phyloP scores from a whole-genome alignment of 2,329 filamentous ascomycete genomes.

The Daldinia sp. region DNA sequence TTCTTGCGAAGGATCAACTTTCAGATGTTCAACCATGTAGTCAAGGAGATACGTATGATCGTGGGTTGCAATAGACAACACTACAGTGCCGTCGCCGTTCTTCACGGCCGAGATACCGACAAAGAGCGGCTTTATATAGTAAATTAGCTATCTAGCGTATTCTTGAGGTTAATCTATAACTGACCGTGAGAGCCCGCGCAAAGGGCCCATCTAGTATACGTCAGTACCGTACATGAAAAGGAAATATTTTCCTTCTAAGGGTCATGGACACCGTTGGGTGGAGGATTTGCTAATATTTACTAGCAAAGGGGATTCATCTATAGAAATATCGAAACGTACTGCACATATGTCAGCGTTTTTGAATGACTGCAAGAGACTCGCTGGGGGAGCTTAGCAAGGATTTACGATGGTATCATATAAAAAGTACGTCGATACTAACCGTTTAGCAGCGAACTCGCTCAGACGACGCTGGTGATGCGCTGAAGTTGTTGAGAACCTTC shows the following conservation, averaged over 20 bases:
- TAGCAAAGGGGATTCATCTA: neutral
- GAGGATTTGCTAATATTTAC: neutral
- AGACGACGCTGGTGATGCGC: slow-evolving; percentile 34
- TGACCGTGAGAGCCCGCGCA: slow-evolving; percentile 57
- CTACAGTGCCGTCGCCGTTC: slow-evolving; percentile 59
- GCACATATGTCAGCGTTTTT: slow-evolving; percentile 5
- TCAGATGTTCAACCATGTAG: slow-evolving; percentile 70
- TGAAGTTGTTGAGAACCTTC: slow-evolving; percentile 35
- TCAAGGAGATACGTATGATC: slow-evolving; percentile 79
- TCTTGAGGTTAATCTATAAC: neutral
- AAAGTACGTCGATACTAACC: slow-evolving; percentile 19
- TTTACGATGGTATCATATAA: neutral
- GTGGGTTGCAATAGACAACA: slow-evolving; percentile 73
- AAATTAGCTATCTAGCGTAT: neutral
- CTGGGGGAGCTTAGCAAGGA: neutral
- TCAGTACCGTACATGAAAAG: slow-evolving; percentile 5
- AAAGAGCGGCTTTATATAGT: slow-evolving; percentile 61
- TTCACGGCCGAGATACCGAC: slow-evolving; percentile 68
- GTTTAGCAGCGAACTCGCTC: slow-evolving; percentile 32
- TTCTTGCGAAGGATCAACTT: slow-evolving; percentile 50
- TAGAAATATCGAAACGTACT: slow-evolving; percentile 18
- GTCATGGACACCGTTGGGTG: neutral
- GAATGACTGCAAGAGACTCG: neutral
- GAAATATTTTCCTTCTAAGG: neutral
- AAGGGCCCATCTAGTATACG: slow-evolving; percentile 42